phyloP scores from a whole-genome alignment of 1,139 yeast species.

The Debaryomyces udenii region DNA sequence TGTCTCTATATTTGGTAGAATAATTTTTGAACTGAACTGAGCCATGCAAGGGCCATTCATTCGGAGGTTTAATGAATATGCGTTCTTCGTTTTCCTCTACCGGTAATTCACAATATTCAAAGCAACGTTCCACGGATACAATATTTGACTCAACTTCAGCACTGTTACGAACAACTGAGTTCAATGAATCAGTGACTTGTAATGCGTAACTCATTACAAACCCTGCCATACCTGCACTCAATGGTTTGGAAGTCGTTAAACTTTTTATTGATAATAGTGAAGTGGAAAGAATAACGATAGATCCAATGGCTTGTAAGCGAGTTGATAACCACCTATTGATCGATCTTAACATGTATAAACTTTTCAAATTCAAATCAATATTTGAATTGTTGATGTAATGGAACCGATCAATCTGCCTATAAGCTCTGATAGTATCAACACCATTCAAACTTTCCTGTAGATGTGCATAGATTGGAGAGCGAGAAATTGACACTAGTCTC shows the following conservation, averaged over 20 bases:
- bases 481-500: constrained; percentile 34
- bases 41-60: constrained; percentile 37
- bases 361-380: constrained; percentile 64
- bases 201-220: constrained; percentile 41
- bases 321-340: constrained; percentile 43
- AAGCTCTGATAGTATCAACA: constrained; percentile 62
- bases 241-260: constrained; percentile 22
- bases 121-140: constrained; percentile 38
- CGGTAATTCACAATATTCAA: constrained; percentile 37
- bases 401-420: constrained; percentile 55
- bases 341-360: constrained; percentile 53
- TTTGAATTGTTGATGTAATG: constrained; percentile 57
- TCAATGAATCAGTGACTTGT: constrained; percentile 34
- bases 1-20: constrained; percentile 38
- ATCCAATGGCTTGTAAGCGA: constrained; percentile 40
- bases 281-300: constrained; percentile 33
- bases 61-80: constrained; percentile 23
- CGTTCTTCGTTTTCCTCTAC: constrained; percentile 38
- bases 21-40: constrained; percentile 32
- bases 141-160: constrained; percentile 40
- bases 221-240: constrained; percentile 40
- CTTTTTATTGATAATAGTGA: constrained; percentile 31
- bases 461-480: constrained; percentile 66
- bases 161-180: constrained; percentile 36
- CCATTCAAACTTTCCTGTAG: constrained; percentile 66